Conservation (phyloP, 495 filamentous ascomycete genomes). For the Opeltia flavorubescens region DNA sequence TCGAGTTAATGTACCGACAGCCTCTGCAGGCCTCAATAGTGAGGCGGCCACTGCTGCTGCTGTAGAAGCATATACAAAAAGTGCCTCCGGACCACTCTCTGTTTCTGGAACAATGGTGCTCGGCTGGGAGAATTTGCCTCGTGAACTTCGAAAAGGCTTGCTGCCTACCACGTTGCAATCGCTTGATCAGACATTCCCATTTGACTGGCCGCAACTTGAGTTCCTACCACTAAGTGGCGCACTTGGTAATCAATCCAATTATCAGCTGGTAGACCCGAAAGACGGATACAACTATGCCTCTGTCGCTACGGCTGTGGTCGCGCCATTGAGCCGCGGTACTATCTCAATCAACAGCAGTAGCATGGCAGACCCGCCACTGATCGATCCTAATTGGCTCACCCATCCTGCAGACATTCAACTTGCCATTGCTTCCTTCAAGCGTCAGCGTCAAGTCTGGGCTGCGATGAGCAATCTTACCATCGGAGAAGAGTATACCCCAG, state of each 20-base stretch:
- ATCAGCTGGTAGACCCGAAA: conserved; percentile 13
- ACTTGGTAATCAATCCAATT: conserved; percentile 7
- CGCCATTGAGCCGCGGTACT: conserved; percentile 38
- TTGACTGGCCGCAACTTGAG: conserved; percentile 47
- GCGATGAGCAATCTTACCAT: conserved; percentile 28
- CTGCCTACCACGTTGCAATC: conserved; percentile 13
- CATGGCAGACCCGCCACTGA: conserved; percentile 32
- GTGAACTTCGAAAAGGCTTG: conserved; percentile 10
- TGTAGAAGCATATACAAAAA: conserved; percentile 9
- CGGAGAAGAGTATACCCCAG: conserved; percentile 36
- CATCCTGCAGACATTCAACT: conserved; percentile 1
- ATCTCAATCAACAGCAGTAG: conserved; percentile 32
- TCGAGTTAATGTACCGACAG: conserved; percentile 18
- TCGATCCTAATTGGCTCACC: conserved; percentile 41
- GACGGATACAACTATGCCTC: conserved; percentile 33
- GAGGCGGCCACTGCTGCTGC: conserved; percentile 1
- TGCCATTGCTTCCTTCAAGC: conserved; percentile 1
- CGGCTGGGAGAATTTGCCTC: conserved; percentile 35
- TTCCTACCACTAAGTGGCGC: conserved; percentile 23
- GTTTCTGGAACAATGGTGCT: conserved; percentile 26
- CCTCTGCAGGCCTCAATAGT: conserved; percentile 4
- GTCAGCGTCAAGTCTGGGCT: conserved; percentile 28
- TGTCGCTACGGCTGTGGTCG: conserved; percentile 26
- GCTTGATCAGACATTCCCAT: conserved; percentile 24
- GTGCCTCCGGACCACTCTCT: conserved; percentile 20